A percentile compares a stretch with the other conserved stretches of the same genome.
Evolutionary conservation across 345 rosid genomes (phyloP).

Genomic region (Heritiera fomes): DNA sequence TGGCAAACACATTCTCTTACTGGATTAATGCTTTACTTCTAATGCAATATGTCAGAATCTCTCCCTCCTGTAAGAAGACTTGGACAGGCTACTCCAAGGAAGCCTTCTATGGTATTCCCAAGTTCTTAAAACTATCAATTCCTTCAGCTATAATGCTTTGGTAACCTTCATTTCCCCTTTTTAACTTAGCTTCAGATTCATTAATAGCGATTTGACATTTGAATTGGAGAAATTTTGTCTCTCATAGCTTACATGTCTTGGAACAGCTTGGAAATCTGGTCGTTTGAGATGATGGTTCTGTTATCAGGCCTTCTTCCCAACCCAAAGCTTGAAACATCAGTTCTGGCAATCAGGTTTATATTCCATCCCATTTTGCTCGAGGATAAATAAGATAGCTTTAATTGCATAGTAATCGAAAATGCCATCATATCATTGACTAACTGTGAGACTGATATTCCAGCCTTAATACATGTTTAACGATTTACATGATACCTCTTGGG

Average conservation of each 20-base stretch:
- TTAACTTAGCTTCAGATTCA: background rate
- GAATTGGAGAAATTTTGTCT: background rate
- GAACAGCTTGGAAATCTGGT: slow-evolving; percentile 13
- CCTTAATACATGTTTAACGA: background rate
- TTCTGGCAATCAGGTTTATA: slow-evolving; percentile 13
- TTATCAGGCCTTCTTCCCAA: slow-evolving; percentile 18
- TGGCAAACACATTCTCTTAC: slow-evolving; percentile 43
- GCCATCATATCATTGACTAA: background rate
- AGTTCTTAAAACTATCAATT: slow-evolving; percentile 26
- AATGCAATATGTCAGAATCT: slow-evolving; percentile 29
- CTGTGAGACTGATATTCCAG: background rate
- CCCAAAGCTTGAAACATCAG: slow-evolving; percentile 16
- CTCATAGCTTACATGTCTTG: background rate
- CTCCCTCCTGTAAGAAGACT: slow-evolving; percentile 30
- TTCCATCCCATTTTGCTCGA: background rate
- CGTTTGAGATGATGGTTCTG: slow-evolving; percentile 9
- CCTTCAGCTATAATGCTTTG: slow-evolving; percentile 40
- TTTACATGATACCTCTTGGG: slow-evolving; percentile 15
- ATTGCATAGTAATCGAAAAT: background rate
- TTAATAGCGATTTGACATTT: background rate
- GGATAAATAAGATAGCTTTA: background rate
- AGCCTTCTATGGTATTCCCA: slow-evolving; percentile 19
- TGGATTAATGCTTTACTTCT: slow-evolving; percentile 38
- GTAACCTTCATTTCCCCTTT: background rate
- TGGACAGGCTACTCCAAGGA: slow-evolving; percentile 35